A percentile compares a stretch with the other conserved stretches of the same genome.
Evolutionary conservation across 768 basidiomycete species (phyloP).

Genomic region (Tulasnella calospora): DNA sequence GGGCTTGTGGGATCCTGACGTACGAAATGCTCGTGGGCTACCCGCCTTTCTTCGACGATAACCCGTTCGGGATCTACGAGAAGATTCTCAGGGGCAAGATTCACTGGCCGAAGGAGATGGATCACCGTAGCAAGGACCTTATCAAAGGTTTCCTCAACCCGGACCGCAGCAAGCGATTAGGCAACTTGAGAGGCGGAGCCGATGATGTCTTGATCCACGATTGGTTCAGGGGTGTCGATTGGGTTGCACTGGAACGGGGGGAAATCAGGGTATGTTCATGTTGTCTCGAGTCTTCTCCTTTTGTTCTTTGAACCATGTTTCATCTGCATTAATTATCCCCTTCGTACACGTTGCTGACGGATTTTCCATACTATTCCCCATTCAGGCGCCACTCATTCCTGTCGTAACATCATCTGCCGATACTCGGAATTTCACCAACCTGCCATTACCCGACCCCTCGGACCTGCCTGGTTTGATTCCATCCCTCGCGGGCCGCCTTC

Average conservation of each 20-base stretch:
- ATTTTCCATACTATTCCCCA: constrained; percentile 26
- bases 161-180: constrained; percentile 84
- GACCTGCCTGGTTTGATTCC: constrained; percentile 30
- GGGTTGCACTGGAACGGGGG: constrained; percentile 78
- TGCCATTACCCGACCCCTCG: constrained; percentile 30
- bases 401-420: constrained; percentile 74
- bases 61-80: constrained; percentile 97
- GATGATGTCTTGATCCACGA: constrained; percentile 87
- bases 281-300: constrained; percentile 26
- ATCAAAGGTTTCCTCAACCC: constrained; percentile 85
- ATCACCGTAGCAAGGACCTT: constrained; percentile 81
- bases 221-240: constrained; percentile 95
- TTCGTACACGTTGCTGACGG: background rate
- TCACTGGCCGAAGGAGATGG: constrained; percentile 87
- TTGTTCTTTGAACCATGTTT: background rate
- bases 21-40: constrained; percentile 99
- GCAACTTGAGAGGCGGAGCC: constrained; percentile 88
- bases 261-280: constrained; percentile 82
- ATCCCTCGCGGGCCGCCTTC: constrained; percentile 17
- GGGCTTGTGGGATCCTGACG: constrained; percentile 94
- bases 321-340: background rate
- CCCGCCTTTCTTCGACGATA: constrained; percentile 97
- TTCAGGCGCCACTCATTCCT: constrained; percentile 27
- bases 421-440: constrained; percentile 70
- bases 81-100: constrained; percentile 87